A percentile compares a stretch with the other conserved stretches of the same genome.
phyloP scores from a whole-genome alignment of 1,139 yeast species.

The Suhomyces guaymorum region DNA sequence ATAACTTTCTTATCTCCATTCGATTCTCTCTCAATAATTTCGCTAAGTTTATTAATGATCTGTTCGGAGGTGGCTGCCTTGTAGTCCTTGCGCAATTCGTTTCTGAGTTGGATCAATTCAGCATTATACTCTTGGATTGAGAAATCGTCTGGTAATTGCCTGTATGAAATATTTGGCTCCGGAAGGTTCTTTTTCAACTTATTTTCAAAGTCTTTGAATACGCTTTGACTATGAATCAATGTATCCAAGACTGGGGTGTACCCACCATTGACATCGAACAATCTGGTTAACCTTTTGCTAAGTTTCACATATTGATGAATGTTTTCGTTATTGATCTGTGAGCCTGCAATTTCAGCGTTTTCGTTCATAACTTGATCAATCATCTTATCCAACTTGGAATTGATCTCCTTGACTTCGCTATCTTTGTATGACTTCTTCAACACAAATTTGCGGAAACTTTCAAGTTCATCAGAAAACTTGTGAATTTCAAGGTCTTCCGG shows the following conservation, averaged over 20 bases:
- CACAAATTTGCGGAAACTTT: slow-evolving; percentile 14
- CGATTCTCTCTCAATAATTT: slow-evolving; percentile 16
- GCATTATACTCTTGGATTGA: slow-evolving; percentile 34
- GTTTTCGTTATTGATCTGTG: slow-evolving; percentile 11
- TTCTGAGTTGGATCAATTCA: slow-evolving; percentile 34
- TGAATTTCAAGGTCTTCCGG: slow-evolving; percentile 27
- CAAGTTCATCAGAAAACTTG: slow-evolving; percentile 19
- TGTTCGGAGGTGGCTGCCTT: slow-evolving; percentile 12
- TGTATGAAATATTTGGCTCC: too few species aligned
- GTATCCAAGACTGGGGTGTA: slow-evolving; percentile 25
- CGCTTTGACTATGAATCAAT: slow-evolving; percentile 13
- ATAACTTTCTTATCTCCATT: slow-evolving; percentile 21
- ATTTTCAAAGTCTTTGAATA: slow-evolving; percentile 18
- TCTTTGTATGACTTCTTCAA: slow-evolving; percentile 13
- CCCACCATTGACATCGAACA: slow-evolving; percentile 26
- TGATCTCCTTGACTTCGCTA: slow-evolving; percentile 15
- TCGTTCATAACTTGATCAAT: slow-evolving; percentile 21
- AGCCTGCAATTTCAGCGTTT: slow-evolving; percentile 3
- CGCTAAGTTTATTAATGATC: slow-evolving; percentile 17
- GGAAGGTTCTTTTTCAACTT: slow-evolving; percentile 11
- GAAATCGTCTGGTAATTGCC: slow-evolving; percentile 42
- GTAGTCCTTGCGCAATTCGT: slow-evolving; percentile 25
- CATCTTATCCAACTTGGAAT: slow-evolving; percentile 20
- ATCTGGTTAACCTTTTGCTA: slow-evolving; percentile 17
- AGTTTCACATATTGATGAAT: slow-evolving; percentile 16